Base-by-base conservation (phyloP, 257 asterid species). In the Paraleonurus japonicus region DNA sequence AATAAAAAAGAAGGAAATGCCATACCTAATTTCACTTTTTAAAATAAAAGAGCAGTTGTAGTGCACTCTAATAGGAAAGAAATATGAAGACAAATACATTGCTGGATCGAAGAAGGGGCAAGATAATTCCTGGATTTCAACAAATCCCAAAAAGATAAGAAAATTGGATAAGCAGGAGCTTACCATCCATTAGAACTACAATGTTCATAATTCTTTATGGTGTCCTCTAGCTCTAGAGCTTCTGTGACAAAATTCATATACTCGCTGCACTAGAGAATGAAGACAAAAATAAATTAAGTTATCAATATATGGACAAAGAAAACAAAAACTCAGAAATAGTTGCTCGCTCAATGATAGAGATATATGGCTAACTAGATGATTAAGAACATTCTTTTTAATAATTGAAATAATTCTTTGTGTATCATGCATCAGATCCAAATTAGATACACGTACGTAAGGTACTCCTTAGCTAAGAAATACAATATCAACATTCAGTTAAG, bases 141-240 rank as follows among this genome's bases (percentile, higher is more conserved):
- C 16, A 54, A 5, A 54, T 43, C 32, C 5, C 64, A 20, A 74
- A 47, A 35, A n/a, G n/a, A 57, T 15, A 48, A 17, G 43, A 6
- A 27, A 47, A 67, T 51, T 20, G 48, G 58, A 61, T 58, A 74
- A 58, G 64, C 23, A 51, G 64, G 76, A 67, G 63, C 79, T 70
- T 77, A 89, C 95, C 96, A 89, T 79, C 89, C 95, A 75, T 64
- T 81, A 55, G 84, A 79, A 69, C 60, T 70, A 35, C 78, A 65
- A 78, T 83, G 88, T 83, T 87, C 89, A 74, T 75, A 83, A 75
- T 82, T 89, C 89, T 86, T 87, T 74, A 87, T 78, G 37, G 92
- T 87, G 80, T 89, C 96, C 80, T 89, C 96, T 81, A 89, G 82
- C 84, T 87, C 95, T 69, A 87, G 83, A 48, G 95, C 92, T 80